A percentile compares a stretch with the other conserved stretches of the same genome.
Conservation (phyloP, 2,329 filamentous ascomycete species). For the Hypoxylon sp. region DNA sequence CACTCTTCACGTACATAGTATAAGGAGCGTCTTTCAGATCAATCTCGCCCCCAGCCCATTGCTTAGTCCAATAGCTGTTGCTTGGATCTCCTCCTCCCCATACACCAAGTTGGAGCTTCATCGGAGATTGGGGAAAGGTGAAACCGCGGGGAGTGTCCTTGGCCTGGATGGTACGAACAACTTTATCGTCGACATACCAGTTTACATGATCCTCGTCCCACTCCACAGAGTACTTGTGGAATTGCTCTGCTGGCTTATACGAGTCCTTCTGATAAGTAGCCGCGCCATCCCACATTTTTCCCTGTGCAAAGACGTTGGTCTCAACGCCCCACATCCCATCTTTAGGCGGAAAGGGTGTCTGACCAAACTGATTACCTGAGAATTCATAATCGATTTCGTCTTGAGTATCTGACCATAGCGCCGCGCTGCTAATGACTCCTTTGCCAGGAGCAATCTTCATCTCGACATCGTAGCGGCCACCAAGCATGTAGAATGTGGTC, state of each 20-base stretch:
- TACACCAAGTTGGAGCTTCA: constrained; percentile 54
- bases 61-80: constrained; percentile 51
- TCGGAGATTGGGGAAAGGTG: constrained; percentile 52
- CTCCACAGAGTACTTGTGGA: constrained; percentile 55
- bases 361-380: constrained; percentile 53
- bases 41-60: constrained; percentile 55
- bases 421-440: constrained; percentile 51
- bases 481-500: constrained; percentile 55
- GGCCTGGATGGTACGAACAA: constrained; percentile 49
- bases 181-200: constrained; percentile 53
- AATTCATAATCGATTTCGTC: constrained; percentile 56
- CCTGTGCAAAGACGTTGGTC: constrained; percentile 50
- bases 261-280: constrained; percentile 50
- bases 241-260: constrained; percentile 50
- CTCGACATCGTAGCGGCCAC: constrained; percentile 54
- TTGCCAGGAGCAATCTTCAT: constrained; percentile 54
- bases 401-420: constrained; percentile 53
- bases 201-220: constrained; percentile 52
- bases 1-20: constrained; percentile 53
- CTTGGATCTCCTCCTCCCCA: constrained; percentile 54
- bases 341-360: constrained; percentile 51
- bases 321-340: constrained; percentile 51
- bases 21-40: constrained; percentile 51
- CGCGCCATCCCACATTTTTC: constrained; percentile 54
- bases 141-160: constrained; percentile 48